phyloP scores from a whole-genome alignment of 2,329 filamentous ascomycete genomes.

The Neofusicoccum parvum region DNA sequence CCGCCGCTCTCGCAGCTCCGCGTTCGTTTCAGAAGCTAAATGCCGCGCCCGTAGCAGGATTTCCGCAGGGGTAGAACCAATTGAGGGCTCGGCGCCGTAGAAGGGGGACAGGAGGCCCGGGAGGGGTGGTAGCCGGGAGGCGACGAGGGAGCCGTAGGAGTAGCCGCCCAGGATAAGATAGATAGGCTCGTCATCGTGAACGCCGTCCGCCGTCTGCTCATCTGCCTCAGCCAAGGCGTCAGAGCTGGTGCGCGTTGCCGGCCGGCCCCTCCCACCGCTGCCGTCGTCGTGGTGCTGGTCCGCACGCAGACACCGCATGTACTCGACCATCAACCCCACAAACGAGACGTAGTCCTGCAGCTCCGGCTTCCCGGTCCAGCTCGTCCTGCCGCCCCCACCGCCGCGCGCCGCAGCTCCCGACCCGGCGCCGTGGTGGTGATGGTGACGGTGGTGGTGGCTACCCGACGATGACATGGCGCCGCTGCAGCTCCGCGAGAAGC shows the following conservation, averaged over 20 bases:
- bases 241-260: neutral
- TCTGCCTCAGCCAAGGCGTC: neutral
- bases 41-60: slow-evolving; percentile 70
- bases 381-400: slow-evolving; percentile 68
- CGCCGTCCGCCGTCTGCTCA: neutral
- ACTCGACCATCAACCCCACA: slow-evolving; percentile 76
- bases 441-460: neutral
- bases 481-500: slow-evolving; percentile 48
- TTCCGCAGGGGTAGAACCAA: slow-evolving; percentile 54
- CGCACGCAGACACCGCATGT: slow-evolving; percentile 47
- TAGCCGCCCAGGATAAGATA: slow-evolving; percentile 73
- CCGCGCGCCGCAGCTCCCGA: neutral
- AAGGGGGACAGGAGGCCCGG: slow-evolving; percentile 62
- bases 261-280: neutral
- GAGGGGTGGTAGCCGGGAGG: slow-evolving; percentile 68
- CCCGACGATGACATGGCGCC: slow-evolving; percentile 70
- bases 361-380: slow-evolving; percentile 84
- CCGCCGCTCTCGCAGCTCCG: slow-evolving; percentile 30
- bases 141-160: slow-evolving; percentile 86
- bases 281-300: neutral
- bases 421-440: neutral
- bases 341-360: slow-evolving; percentile 80
- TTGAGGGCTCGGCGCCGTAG: slow-evolving; percentile 37
- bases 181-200: slow-evolving; percentile 23
- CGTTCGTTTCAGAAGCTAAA: slow-evolving; percentile 65